Percentiles rank a stretch among this genome's conserved stretches.
phyloP scores from a whole-genome alignment of 1,139 yeast species.

The Lodderomyces theae region DNA sequence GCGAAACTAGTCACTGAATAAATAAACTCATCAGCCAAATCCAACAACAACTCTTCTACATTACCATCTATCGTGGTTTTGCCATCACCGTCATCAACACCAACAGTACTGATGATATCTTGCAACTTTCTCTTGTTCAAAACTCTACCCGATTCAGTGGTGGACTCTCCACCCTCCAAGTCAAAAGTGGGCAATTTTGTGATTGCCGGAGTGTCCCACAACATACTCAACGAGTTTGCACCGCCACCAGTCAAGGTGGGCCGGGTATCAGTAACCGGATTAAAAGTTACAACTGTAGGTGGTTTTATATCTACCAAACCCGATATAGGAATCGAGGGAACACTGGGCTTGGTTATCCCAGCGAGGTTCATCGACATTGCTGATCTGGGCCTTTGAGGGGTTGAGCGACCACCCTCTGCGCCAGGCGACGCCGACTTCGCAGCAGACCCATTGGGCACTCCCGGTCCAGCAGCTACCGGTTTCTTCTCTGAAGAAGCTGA shows the following conservation, averaged over 20 bases:
- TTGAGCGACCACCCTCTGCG: conserved; percentile 8
- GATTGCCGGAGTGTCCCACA: conserved; percentile 71
- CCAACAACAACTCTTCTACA: conserved; percentile 86
- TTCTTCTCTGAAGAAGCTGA: conserved; percentile 10
- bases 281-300: conserved; percentile 59
- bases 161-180: conserved; percentile 27
- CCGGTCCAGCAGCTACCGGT: conserved; percentile 2
- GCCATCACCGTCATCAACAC: conserved; percentile 84
- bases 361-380: conserved; percentile 20
- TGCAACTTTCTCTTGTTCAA: conserved; percentile 83
- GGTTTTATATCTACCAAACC: conserved; percentile 62
- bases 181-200: conserved; percentile 79
- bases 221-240: conserved; percentile 59
- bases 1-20: conserved; percentile 90
- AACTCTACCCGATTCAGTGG: conserved; percentile 59
- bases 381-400: conserved; percentile 13
- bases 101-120: conserved; percentile 80
- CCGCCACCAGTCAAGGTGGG: conserved; percentile 88
- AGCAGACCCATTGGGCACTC: conserved; percentile 9
- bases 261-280: conserved; percentile 50
- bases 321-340: conserved; percentile 74
- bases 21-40: conserved; percentile 94
- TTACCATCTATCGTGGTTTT: conserved; percentile 91
- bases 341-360: conserved; percentile 61
- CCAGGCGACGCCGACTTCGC: conserved; percentile 8